Base-by-base conservation (phyloP, 495 filamentous ascomycete species). In the Penicillium turbatum region DNA sequence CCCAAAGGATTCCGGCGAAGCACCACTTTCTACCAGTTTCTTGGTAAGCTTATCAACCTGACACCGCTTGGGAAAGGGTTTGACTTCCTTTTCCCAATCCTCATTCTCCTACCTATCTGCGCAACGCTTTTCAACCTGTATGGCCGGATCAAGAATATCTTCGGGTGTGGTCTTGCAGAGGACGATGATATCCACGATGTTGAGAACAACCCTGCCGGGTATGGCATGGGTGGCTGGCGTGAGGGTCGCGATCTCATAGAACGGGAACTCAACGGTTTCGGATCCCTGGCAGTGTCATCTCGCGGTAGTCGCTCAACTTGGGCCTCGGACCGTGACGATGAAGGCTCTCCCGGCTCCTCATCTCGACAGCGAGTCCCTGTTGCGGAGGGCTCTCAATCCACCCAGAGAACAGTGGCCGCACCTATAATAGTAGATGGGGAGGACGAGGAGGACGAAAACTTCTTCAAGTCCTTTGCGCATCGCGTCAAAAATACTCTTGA, bases 191-290 rank as follows among this genome's bases (percentile, higher is more conserved):
- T 61, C 21, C 84, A 87, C 30, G 84, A 87, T 46, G 77, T 84
- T 32, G 85, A 82, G 31, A 85, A 84, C 34, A 79, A 79, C 43
- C 73, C 74, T 5, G 72, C 78, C 26, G 83, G 79, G 9, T 87
- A 84, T 51, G 90, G 90, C 29, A 82, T 83, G n/a, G 88, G 87
- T 19, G 83, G 86, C 13, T 98, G 93, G 93, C 78, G 92, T 31
- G 93, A 98, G 73, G 93, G 93, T 12, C 80, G 88, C n/a, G 89
- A 90, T 27, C 78, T 98, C 11, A 96, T 98, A 53, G 90, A 96
- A 54, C 83, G 92, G 12, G 93, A 98, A 64, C 65, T 95, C 15
- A 82, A 86, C 44, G 86, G 85, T 0, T 62, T 77, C 41, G 77
- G 73, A n/a, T 79, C 79, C 15, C 63, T 84, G 10, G 72, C 75